Base-by-base conservation (phyloP, 2,329 filamentous ascomycete species). In the Phialocephala subalpina region DNA sequence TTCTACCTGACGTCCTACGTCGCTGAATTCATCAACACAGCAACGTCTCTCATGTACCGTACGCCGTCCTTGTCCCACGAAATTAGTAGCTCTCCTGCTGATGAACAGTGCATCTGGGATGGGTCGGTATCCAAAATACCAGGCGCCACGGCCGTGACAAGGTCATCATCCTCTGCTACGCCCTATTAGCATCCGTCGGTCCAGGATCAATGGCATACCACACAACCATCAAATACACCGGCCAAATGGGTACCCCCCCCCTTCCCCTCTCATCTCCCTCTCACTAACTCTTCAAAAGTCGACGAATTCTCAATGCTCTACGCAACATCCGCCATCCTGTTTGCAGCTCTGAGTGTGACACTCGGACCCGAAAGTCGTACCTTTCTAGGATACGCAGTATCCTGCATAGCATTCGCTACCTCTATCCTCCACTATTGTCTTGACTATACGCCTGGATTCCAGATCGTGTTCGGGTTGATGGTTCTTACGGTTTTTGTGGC, bases 11-110 rank as follows among this genome's bases (percentile, higher is more conserved):
- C 82, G 2, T 70, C 74, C 1, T 85, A 84, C 71, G 75, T 85
- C 56, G 83, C 80, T 45, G 83, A 85, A 67, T 83, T 85, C 64
- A 75, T 84, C 64, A 85, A 84, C 68, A 80, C 83, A 1, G 65
- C 84, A 55, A 84, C 81, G 8, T 85, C 83, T 66, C 61, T 82
- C 0, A 77, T 78, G 11, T 85, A 83, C 69, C 77, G 82, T 84
- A 77, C 33, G 73, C 53, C 36, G n/a, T 29, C 38, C 52, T 16
- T 25, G 18, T 3, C 29, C 29, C n/a, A 25, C 16, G 49, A 2
- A 53, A 3, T 14, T 16, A 18, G 9, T 3, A 22, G n/a, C 16
- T 11, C 22, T 4, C 14, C 14, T 16, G 11, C 49, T 53, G 9
- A 53, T 18, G 11, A 53, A 36, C 40, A 68, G 64, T 66, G 5